Conservation (phyloP, 2,329 filamentous ascomycete genomes). For the Fusarium longipes region DNA sequence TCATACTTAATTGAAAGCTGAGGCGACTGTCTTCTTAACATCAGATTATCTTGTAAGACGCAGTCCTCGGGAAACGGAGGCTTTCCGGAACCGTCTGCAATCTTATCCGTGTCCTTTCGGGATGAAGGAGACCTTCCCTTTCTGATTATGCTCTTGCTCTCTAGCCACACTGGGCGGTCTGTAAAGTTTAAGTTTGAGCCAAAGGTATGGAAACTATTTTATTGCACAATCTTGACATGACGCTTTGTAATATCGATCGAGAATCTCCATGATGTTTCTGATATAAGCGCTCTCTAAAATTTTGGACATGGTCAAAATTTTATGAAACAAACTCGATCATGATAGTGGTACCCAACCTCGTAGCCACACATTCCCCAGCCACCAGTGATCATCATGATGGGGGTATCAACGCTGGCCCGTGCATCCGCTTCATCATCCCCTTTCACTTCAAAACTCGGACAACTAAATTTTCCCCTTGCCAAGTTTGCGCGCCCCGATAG, state of each 20-base stretch:
- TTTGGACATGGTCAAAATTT: background rate
- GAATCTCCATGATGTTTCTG: background rate
- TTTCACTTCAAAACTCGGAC: conserved; percentile 44
- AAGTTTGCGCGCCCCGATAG: conserved; percentile 53
- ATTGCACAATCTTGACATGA: background rate
- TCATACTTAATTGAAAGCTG: background rate
- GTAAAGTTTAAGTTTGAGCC: background rate
- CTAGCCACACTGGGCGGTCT: conserved; percentile 11
- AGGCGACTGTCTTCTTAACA: background rate
- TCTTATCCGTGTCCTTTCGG: conserved; percentile 12
- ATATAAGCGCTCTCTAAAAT: background rate
- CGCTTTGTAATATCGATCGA: background rate
- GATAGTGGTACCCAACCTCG: conserved; percentile 22
- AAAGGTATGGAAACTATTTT: background rate
- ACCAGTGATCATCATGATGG: conserved; percentile 18
- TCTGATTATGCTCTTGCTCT: background rate
- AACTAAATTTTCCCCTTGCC: conserved; percentile 52
- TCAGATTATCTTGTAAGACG: conserved; percentile 20
- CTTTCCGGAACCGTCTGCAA: conserved; percentile 16
- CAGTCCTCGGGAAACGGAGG: conserved; percentile 23
- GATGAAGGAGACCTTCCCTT: conserved; percentile 12
- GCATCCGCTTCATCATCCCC: conserved; percentile 18
- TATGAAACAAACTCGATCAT: background rate
- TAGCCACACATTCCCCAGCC: conserved; percentile 17
- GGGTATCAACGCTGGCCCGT: conserved; percentile 1